phyloP scores from a whole-genome alignment of 805 yeast species.

The Metschnikowia rubicola region DNA sequence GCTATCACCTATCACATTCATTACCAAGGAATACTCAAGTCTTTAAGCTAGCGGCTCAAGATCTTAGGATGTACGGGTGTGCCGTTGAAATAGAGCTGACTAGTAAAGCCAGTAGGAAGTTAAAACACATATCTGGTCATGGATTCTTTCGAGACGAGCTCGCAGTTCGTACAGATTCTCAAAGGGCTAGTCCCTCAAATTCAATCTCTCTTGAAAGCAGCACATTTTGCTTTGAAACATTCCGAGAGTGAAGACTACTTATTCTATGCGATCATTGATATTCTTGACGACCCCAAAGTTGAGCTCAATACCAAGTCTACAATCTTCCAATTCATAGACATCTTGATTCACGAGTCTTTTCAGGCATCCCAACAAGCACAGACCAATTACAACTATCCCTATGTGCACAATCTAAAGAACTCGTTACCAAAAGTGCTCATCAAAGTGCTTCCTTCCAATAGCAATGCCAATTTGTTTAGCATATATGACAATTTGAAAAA shows the following conservation, averaged over 20 bases:
- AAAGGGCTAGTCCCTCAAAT: slow-evolving; percentile 62
- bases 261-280: slow-evolving; percentile 63
- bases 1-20: no score
- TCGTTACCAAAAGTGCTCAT: slow-evolving; percentile 33
- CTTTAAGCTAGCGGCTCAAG: neutral
- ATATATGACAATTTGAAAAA: slow-evolving; percentile 34
- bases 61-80: no score
- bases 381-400: slow-evolving; percentile 36
- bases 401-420: slow-evolving; percentile 31
- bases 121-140: slow-evolving; percentile 29
- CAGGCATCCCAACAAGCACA: slow-evolving; percentile 33
- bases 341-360: slow-evolving; percentile 44
- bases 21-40: neutral
- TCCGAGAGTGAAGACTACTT: slow-evolving; percentile 63
- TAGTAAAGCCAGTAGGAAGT: no score
- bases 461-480: slow-evolving; percentile 35
- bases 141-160: slow-evolving; percentile 87
- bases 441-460: slow-evolving; percentile 34
- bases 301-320: slow-evolving; percentile 64
- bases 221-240: slow-evolving; percentile 55
- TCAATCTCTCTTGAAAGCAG: slow-evolving; percentile 47
- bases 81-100: no score
- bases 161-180: slow-evolving; percentile 68
- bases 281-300: slow-evolving; percentile 42
- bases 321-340: slow-evolving; percentile 66